Evolutionary conservation across 371 early-diverging fungal species (phyloP), one percentile per base, ranked within the genome.

Genomic region (Umbelopsis sp.): DNA sequence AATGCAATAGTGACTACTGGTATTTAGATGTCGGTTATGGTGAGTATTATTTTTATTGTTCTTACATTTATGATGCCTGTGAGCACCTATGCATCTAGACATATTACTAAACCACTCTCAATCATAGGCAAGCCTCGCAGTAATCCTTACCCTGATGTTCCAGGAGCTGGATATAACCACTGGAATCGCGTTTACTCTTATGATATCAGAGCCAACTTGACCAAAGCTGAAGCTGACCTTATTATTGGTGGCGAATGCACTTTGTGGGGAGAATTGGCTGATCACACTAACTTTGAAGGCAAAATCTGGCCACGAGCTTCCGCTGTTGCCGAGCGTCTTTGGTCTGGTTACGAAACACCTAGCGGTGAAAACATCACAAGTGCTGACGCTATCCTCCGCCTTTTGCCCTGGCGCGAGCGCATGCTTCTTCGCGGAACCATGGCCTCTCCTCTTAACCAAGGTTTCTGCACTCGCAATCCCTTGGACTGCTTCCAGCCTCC

Each of bases 121-220:
- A 16, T 16, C 16, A 11, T 22, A 44, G 50, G 57, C n/a, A 68
- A 68, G 12, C 57, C 57, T 46, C 41, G 63, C 20, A 69, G 69
- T 41, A 69, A 69, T 12, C 69, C 65, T 50, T 64, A 69, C 24
- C 65, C 69, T 8, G 63, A 63, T 45, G 63, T 69, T 22, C n/a
- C 64, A 32, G 64, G 64, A 45, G 64, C 64, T 3, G 64, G 64
- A 10, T 64, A 44, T 29, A 64, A 64, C 45, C 64, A 64, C 24
- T 93, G 93, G 93, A 91, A 91, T 81, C 87, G 87, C 52, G 88
- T 93, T 14, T 94, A 94, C 72, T 76, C 80, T 50, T 94, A 85
- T 71, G 92, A 93, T 63, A 83, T 87, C 64, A 81, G 64, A 44
- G 64, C 46, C 20, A 64, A 64, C 64, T 11, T 64, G 64, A 64